Evolutionary conservation across 345 rosid genomes (phyloP), one percentile per base, ranked within the genome.

Genomic region (Arabis alpina): DNA sequence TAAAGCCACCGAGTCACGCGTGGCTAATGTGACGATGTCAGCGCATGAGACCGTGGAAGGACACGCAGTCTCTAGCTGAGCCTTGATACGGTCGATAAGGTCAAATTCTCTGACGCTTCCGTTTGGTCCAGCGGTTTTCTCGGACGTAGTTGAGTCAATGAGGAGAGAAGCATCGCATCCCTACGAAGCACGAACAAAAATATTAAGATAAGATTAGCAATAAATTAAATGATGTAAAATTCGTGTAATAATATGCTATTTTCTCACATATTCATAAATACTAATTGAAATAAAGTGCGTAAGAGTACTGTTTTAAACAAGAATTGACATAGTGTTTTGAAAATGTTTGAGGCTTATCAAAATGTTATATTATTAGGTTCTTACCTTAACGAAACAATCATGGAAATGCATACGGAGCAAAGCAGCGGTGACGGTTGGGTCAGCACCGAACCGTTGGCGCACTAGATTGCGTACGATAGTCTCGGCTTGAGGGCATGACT

Each of bases 341-440:
- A 36, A 36, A 36, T 36, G 54, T 56, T 34, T 6, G 54, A 57
- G 47, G 16, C 7, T 14, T 60, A 51, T 70, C 0, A 61, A 25
- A 49, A 41, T 23, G 10, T 2, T 57, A 58, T 30, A 39, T 58
- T 12, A 50, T 58, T 25, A 50, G 36, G 25, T 24, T 36, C 77
- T 77, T 88, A 86, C 93, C 42, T 71, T 79, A 64, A 88, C 85
- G 41, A 90, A 90, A 67, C 96, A 90, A 53, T 92, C 95, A 51
- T 92, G 95, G 54, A 90, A 92, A 72, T 90, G 95, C 93, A 88
- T 82, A 73, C 91, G 94, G 67, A 92, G 95, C 82, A 92, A 73
- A 49, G 91, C 91, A 0, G 93, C 83, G 0, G 87, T 72, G 50
- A 88, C 68, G 34, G 89, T 84, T 23, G 14, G 77, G 42, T 86